Conservation (phyloP, 345 rosid genomes). For the Sonneratia caseolaris region DNA sequence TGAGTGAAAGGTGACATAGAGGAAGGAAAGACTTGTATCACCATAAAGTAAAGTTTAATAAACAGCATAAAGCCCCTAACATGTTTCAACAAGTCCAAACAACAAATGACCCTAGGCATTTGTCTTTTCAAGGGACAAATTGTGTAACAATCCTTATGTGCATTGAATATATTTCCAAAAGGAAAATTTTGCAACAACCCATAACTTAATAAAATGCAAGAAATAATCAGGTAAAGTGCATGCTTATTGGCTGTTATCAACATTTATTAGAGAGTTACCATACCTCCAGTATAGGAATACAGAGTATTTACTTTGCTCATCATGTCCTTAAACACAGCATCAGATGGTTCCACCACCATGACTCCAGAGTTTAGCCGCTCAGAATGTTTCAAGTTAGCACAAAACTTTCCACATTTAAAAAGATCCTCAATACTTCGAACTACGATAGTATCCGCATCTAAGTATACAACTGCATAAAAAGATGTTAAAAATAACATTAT, state of each 20-base stretch:
- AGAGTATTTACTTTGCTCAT: constrained; percentile 72
- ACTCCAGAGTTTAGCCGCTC: constrained; percentile 97
- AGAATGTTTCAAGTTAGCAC: constrained; percentile 91
- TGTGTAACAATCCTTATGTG: background rate
- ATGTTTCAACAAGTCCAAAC: background rate
- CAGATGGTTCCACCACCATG: constrained; percentile 97
- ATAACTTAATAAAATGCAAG: background rate
- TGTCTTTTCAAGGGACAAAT: background rate
- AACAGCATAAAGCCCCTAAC: background rate
- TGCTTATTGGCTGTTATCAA: background rate
- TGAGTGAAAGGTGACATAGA: constrained; percentile 4
- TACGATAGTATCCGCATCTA: constrained; percentile 95
- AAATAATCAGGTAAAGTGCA: background rate
- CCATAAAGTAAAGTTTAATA: background rate
- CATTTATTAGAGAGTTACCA: background rate
- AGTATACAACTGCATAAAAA: constrained; percentile 61
- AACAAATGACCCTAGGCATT: background rate
- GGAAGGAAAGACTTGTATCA: background rate
- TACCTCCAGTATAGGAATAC: constrained; percentile 83
- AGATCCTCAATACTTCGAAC: constrained; percentile 84
- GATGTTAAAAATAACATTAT: background rate
- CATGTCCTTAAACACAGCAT: constrained; percentile 65
- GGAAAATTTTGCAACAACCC: background rate
- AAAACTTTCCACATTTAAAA: constrained; percentile 69
- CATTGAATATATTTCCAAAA: background rate